Percentiles rank a stretch among this genome's conserved stretches.
phyloP scores from a whole-genome alignment of 352 stramenopile genomes.

The Phytophthora fragariae region DNA sequence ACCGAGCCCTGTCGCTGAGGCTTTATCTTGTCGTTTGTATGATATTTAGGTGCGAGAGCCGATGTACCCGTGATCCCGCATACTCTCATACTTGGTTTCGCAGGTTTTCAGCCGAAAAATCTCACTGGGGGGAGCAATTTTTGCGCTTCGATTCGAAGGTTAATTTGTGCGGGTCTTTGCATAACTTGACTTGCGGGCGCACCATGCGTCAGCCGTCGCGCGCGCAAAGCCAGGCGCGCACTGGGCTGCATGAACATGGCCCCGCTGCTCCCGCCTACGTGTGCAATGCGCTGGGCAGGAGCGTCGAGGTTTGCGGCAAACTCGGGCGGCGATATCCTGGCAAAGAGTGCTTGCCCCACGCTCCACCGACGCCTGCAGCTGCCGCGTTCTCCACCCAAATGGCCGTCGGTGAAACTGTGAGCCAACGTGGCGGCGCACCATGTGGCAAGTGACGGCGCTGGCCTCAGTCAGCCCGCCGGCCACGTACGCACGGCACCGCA shows the following conservation, averaged over 20 bases:
- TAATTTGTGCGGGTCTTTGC: slow-evolving; percentile 7
- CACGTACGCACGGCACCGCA: slow-evolving; percentile 24
- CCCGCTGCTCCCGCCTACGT: slow-evolving; percentile 2
- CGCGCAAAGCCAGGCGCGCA: no score
- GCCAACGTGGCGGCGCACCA: slow-evolving; percentile 26
- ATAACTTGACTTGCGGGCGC: not conserved
- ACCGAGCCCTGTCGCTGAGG: not conserved
- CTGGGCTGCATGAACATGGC: slow-evolving; percentile 9
- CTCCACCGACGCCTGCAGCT: not conserved
- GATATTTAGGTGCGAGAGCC: not conserved
- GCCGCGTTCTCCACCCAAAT: slow-evolving; percentile 9
- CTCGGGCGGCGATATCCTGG: no score
- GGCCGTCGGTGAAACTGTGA: slow-evolving; percentile 12
- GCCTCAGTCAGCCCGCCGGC: slow-evolving; percentile 2
- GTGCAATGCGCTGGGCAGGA: slow-evolving; percentile 3
- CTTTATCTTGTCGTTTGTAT: not conserved
- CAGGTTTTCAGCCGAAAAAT: not conserved
- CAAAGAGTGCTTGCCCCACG: no score
- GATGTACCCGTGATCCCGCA: not conserved
- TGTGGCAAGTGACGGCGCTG: slow-evolving; percentile 26
- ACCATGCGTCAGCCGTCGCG: no score
- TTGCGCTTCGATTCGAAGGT: slow-evolving; percentile 32
- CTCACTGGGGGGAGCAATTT: not conserved
- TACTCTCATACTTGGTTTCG: not conserved
- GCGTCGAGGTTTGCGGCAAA: not conserved